phyloP scores from a whole-genome alignment of 139 green algal genomes.

The Picochlorum costavermella region DNA sequence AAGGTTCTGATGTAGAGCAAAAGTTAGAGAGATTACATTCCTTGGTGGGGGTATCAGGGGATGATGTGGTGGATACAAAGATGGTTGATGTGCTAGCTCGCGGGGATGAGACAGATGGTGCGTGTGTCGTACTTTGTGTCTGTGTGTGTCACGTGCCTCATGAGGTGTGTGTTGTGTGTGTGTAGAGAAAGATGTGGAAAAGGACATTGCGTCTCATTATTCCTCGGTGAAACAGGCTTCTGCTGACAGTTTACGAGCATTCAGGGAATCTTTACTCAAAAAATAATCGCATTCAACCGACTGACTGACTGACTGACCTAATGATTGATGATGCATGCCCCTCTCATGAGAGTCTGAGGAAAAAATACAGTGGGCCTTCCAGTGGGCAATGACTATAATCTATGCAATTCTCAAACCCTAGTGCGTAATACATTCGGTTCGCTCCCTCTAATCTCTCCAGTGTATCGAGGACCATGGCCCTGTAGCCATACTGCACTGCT shows the following conservation, averaged over 20 bases:
- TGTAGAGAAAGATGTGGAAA: conserved; percentile 17
- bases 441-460: conserved; percentile 21
- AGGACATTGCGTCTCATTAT: conserved; percentile 14
- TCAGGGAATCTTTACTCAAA: conserved; percentile 3
- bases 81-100: conserved; percentile 1
- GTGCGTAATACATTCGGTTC: conserved; percentile 18
- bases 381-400: conserved; percentile 30
- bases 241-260: conserved; percentile 12
- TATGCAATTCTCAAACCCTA: conserved; percentile 21
- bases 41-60: neutral
- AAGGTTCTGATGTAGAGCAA: conserved; percentile 8
- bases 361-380: conserved; percentile 26
- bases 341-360: neutral
- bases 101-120: neutral
- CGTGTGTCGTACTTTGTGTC: neutral
- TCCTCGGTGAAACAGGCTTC: conserved; percentile 9
- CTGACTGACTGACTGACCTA: neutral
- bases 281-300: neutral
- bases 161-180: neutral
- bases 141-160: neutral
- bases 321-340: neutral
- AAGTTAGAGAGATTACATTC: conserved; percentile 1
- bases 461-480: conserved; percentile 26
- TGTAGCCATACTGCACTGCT: conserved; percentile 12
- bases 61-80: neutral